Base-by-base conservation (phyloP, 306 rosid genomes). In the Sicyos edulis region DNA sequence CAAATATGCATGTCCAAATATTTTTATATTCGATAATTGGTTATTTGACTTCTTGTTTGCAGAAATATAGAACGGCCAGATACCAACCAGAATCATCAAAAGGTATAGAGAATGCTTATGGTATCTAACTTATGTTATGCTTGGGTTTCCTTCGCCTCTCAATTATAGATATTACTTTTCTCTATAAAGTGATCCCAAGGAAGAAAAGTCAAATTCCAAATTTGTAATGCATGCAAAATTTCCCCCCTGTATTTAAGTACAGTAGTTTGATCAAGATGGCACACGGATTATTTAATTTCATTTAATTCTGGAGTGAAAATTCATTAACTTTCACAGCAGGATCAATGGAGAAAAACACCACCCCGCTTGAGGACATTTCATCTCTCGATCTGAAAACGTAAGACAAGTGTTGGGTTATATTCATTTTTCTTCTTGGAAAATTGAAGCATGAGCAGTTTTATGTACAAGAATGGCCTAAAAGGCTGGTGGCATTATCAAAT, bases 41-140 rank as follows among this genome's bases (percentile, higher is more conserved):
- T 56, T 65, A 64, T 72, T 44, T 75, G 82, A 68, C 75, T 75
- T 75, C 77, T 77, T 77, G 77, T 80, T 78, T 83, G 91, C 97
- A 95, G 99, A 95, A 95, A 81, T 95, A 95, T 86, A 85, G 99
- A 88, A 91, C 99, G 44, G 97, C 99, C 82, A 87, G 99, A 85
- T 95, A 91, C 86, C 87, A 95, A 82, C 99, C 99, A 17, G 96
- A 88, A 52, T 82, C 92, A 52, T 83, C 88, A 57, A 96, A 95
- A 95, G 99, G 99, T 95, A 89, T 79, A 70, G 77, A 24, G 29
- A 69, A 26, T 21, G 52, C 44, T 50, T 49, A 1, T 24, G 57
- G 26, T 24, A 21, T 47, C 44, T 68, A 8, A 19, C 71, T 66
- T 66, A 1, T 21, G 54, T 66, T 40, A 17, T 64, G 9, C n/a